Evolutionary conservation across 495 filamentous ascomycete genomes (phyloP), one percentile per base, ranked within the genome.

Genomic region (Pyrenula massariospora): DNA sequence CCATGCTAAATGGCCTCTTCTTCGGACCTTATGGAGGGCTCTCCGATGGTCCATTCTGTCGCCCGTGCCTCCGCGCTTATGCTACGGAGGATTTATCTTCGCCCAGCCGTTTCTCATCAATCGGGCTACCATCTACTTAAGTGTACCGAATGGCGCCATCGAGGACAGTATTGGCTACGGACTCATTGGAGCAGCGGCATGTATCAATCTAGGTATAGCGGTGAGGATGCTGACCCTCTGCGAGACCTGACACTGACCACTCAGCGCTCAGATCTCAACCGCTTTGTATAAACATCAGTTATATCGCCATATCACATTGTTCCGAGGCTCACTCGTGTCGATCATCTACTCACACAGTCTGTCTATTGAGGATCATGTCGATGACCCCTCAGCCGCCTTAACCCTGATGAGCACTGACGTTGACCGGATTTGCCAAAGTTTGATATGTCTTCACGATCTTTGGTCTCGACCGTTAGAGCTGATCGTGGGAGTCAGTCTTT

Each of bases 21-120:
- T 80, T n/a, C 56, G 63, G 10, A 66, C 71, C 1, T 67, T 73
- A 8, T 59, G 83, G 57, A 53, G 59, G 0, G 22, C 57, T 57
- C 58, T 76, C 31, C 70, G 62, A 58, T 68, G 63, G 58, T 65
- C 66, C 58, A 54, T 78, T 20, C 56, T 72, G 1, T 63, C 64
- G 15, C 74, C 68, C 2, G 68, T 79, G 23, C 59, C 73, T 12
- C 79, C 83, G 1, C 73, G 80, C 2, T 58, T 81, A 3, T 72
- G 64, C 25, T 67, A 74, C 11, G 80, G 73, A 21, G 82, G 68
- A 1, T 83, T 86, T 62, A 73, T 60, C 23, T 82, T 81, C 58
- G 73, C 72, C 36, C 83, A 85, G 61, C 83, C 84, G 0, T 79
- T 87, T 54, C 68, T 86, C 31, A 76, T 87, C 21, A 70, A 78